These are phyloP conservation scores for Nakaseomyces kungkrabaensis DNA, from an alignment of 1,139 yeast species.

Conservation along the genomic window DNA sequence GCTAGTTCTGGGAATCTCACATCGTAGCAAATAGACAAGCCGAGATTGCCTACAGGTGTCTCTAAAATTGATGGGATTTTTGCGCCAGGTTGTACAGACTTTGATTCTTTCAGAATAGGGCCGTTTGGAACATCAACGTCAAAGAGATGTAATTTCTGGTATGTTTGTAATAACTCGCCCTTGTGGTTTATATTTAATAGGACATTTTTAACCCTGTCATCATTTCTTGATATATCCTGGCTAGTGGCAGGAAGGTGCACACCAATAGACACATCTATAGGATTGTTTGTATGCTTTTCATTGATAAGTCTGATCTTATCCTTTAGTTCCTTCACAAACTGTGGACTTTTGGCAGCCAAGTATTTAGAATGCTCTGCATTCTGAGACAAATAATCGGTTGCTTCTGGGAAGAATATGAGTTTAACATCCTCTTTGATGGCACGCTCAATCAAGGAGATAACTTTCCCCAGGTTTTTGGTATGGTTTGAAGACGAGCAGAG, in stretches of 20 bases:
- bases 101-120: constrained; percentile 64
- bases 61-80: constrained; percentile 46
- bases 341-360: constrained; percentile 38
- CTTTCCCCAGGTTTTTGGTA: constrained; percentile 47
- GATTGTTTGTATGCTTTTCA: neutral
- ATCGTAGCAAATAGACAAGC: constrained; percentile 78
- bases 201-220: constrained; percentile 52
- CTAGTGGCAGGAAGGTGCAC: constrained; percentile 60
- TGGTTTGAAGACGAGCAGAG: constrained; percentile 65
- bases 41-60: constrained; percentile 53
- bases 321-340: constrained; percentile 36
- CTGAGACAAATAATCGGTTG: constrained; percentile 75
- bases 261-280: constrained; percentile 51
- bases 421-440: constrained; percentile 53
- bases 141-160: constrained; percentile 80
- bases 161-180: constrained; percentile 58
- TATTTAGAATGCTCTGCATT: constrained; percentile 55
- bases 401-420: constrained; percentile 82
- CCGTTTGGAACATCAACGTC: constrained; percentile 77
- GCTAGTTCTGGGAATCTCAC: constrained; percentile 83
- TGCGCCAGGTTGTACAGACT: constrained; percentile 73
- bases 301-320: constrained; percentile 25
- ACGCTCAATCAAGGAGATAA: constrained; percentile 45
- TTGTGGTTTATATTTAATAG: constrained; percentile 56
- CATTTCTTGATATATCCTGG: constrained; percentile 10